Evolutionary conservation across 2,329 filamentous ascomycete genomes (phyloP), one percentile per base, ranked within the genome.

Genomic region (Diaporthe citriasiana): DNA sequence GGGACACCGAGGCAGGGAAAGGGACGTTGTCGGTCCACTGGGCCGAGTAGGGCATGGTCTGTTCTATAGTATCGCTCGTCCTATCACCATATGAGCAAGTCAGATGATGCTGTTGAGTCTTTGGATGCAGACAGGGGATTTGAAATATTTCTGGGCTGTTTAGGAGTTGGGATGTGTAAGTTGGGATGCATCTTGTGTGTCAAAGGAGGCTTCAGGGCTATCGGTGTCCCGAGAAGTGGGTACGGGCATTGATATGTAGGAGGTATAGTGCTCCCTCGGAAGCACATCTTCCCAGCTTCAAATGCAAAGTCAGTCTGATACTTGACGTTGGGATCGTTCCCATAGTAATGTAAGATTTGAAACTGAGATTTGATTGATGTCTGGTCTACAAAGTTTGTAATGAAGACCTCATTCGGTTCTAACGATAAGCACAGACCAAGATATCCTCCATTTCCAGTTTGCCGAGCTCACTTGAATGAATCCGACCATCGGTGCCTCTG

Each of bases 1-100:
- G 60, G 30, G 30, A 51, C 60, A 51, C 60, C 60, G 60, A 35
- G 45, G 60, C 22, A 51, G 60, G 19, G 60, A 35, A 42, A n/a
- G 8, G 60, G 42, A 50, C 10, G 1, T 1, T 10, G 2, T 19
- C 30, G 27, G 63, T 4, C 13, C 22, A 51, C 63, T 38, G 63
- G 30, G 0, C 45, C 13, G 45, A 51, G 19, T 5, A 38, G 33
- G 12, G 25, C n/a, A 66, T 19, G 10, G 38, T 3, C 22, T 51
- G 5, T 15, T 40, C 1, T 19, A 25, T 51, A 8, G 22, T n/a
- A 19, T 27, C n/a, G 1, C 7, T 51, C 35, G n/a, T 51, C 22
- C 19, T 19, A 13, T 66, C 13, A 25, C 12, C 12, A 30, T 10
- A 12, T 3, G 25, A 12, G 55, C 25, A 53, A 22, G n/a, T 53